A percentile compares a stretch with the other conserved stretches of the same genome.
Conservation (phyloP, 2,329 filamentous ascomycete species). For the Chrysosporium keratinophilum region DNA sequence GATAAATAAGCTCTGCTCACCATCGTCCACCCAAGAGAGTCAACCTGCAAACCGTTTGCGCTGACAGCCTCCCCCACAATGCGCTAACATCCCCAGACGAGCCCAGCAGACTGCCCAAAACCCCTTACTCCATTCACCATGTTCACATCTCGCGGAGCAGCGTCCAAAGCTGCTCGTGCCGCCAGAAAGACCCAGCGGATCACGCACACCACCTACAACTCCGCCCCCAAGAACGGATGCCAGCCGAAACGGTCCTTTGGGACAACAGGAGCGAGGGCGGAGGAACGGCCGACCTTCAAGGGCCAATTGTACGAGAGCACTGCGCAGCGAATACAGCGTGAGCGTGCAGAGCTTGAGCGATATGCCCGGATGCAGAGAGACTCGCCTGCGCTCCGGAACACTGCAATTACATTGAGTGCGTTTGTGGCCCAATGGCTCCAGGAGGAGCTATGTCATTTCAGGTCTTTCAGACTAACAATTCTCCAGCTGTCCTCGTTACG, state of each 20-base stretch:
- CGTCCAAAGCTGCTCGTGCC: conserved; percentile 9
- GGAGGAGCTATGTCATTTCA: conserved; percentile 2
- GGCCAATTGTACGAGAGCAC: conserved; percentile 54
- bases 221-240: neutral
- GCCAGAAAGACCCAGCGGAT: conserved; percentile 4
- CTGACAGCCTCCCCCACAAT: neutral
- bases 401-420: conserved; percentile 28
- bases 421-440: conserved; percentile 27
- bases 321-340: conserved; percentile 46
- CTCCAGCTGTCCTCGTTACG: conserved; percentile 42
- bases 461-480: conserved; percentile 8
- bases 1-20: neutral
- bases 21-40: neutral
- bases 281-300: conserved; percentile 38
- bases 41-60: neutral
- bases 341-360: conserved; percentile 46
- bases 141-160: conserved; percentile 12
- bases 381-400: conserved; percentile 31
- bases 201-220: neutral
- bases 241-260: conserved; percentile 2
- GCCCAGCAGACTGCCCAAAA: neutral
- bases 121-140: neutral
- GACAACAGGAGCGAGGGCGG: conserved; percentile 1
- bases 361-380: conserved; percentile 38
- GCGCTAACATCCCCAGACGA: neutral